phyloP scores from a whole-genome alignment of 805 yeast species.

The Metschnikowia koreensis region DNA sequence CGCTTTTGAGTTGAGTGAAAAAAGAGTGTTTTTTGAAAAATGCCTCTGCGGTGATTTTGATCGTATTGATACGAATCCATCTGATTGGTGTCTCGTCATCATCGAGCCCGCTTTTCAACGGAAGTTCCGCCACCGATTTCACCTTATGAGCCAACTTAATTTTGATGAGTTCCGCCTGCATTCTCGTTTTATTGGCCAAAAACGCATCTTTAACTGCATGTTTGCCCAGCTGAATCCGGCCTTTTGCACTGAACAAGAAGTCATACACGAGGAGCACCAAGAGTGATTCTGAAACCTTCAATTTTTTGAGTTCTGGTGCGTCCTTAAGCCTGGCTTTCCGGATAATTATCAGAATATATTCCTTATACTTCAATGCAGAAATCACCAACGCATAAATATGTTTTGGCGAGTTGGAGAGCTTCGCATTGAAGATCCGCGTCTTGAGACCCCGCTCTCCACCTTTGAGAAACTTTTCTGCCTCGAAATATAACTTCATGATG shows the following conservation, averaged over 20 bases:
- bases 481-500: constrained; percentile 42
- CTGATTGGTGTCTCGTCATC: constrained; percentile 70
- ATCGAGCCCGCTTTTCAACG: constrained; percentile 40
- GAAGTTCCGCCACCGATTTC: constrained; percentile 48
- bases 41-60: constrained; percentile 44
- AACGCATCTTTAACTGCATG: constrained; percentile 82
- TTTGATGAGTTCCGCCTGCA: constrained; percentile 78
- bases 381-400: constrained; percentile 83
- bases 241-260: constrained; percentile 66
- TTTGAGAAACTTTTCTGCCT: constrained; percentile 39
- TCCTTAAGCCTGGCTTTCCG: constrained; percentile 64
- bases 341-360: constrained; percentile 60
- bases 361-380: constrained; percentile 71
- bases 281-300: constrained; percentile 49
- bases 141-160: constrained; percentile 73
- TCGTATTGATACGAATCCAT: constrained; percentile 76
- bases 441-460: constrained; percentile 30
- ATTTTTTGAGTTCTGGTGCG: constrained; percentile 36
- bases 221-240: constrained; percentile 86
- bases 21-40: constrained; percentile 35
- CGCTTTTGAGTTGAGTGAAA: constrained; percentile 45
- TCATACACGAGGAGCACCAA: constrained; percentile 77
- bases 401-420: constrained; percentile 58
- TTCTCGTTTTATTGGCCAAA: constrained; percentile 72
- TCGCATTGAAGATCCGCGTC: constrained; percentile 38